phyloP scores from a whole-genome alignment of 2,329 filamentous ascomycete genomes.

The Hypoxylon rubiginosum region DNA sequence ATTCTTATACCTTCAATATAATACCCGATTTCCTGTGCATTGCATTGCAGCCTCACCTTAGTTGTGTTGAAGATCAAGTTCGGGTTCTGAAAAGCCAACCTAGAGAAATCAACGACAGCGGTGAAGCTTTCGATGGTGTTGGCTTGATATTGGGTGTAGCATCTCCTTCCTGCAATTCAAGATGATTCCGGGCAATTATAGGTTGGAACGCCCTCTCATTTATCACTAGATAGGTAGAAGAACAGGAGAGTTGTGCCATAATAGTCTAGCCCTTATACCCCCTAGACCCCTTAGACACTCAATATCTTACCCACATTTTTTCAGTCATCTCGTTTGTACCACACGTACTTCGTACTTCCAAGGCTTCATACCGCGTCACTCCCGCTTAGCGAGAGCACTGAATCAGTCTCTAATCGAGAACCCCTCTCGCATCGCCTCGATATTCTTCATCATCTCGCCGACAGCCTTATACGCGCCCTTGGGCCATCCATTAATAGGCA shows the following conservation, averaged over 20 bases:
- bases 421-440: slow-evolving; percentile 1
- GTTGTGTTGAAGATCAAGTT: neutral
- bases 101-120: too few relatives aligned
- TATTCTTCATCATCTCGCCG: slow-evolving; percentile 22
- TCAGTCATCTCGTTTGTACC: neutral
- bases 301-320: neutral
- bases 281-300: neutral
- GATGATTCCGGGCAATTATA: too few relatives aligned
- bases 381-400: neutral
- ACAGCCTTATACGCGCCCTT: slow-evolving; percentile 20
- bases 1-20: slow-evolving; percentile 13
- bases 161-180: neutral
- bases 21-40: slow-evolving; percentile 9
- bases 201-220: neutral
- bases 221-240: neutral
- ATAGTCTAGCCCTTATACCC: neutral
- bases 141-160: neutral
- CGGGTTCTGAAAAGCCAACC: neutral
- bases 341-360: neutral
- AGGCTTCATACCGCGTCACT: neutral
- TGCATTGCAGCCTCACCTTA: slow-evolving; percentile 9
- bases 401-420: too few relatives aligned
- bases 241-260: neutral
- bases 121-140: neutral
- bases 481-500: slow-evolving; percentile 21